Evolutionary conservation across 805 yeast species (phyloP).

Genomic region (Monosporozyma unispora): DNA sequence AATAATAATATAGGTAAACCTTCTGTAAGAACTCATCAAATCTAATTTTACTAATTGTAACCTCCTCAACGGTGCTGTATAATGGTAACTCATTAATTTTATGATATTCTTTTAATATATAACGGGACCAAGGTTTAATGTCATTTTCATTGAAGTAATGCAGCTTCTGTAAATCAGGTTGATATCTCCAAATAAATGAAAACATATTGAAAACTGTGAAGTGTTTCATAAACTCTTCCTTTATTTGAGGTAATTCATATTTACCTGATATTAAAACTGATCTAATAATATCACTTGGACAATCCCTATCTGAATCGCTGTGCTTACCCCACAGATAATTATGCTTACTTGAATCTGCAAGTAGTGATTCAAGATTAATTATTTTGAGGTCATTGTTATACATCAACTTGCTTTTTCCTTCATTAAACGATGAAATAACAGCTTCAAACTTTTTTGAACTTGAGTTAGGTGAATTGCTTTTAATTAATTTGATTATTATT

Average conservation of each 20-base stretch:
- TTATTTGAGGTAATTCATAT: constrained; percentile 7
- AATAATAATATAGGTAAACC: constrained; percentile 11
- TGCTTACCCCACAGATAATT: constrained; percentile 11
- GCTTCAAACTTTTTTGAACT: neutral
- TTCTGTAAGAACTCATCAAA: constrained; percentile 15
- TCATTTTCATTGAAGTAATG: neutral
- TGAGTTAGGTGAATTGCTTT: neutral
- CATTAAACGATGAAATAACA: neutral
- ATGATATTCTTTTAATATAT: constrained; percentile 12
- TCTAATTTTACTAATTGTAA: constrained; percentile 8
- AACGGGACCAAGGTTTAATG: constrained; percentile 14
- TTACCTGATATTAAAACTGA: constrained; percentile 13
- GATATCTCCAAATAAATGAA: constrained; percentile 7
- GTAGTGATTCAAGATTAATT: neutral
- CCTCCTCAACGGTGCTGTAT: constrained; percentile 7
- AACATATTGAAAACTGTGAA: constrained; percentile 14
- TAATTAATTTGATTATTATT: neutral
- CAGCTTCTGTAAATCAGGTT: neutral
- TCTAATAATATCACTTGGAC: constrained; percentile 22
- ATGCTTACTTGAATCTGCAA: constrained; percentile 4
- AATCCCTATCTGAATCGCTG: constrained; percentile 6
- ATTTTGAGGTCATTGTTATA: neutral
- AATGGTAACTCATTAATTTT: constrained; percentile 5
- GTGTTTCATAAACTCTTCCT: constrained; percentile 19
- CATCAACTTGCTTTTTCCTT: neutral